Evolutionary conservation across 208 protist species (phyloP), one percentile per base, ranked within the genome.

Genomic region (Trypanosoma caninum): DNA sequence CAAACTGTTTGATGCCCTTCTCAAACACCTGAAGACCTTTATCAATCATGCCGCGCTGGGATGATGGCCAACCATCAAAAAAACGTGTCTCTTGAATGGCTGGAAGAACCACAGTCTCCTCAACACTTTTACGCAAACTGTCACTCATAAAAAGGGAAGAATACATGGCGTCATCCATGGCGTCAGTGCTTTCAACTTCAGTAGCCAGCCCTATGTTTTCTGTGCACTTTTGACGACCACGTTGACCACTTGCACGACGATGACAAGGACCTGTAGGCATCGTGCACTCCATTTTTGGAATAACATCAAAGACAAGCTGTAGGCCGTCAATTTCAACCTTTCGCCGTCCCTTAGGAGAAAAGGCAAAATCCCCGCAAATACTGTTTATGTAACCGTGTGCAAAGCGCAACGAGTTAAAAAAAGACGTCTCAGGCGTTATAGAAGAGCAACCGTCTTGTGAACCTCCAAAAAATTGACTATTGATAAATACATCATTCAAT

Each of bases 291-390:
- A 54, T 41, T 41, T 57, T 48, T 35, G 65, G 65, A 31, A 47
- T 60, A 10, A 72, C 58, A 59, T 72, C 65, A 27, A 72, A 65
- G 5, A 72, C 65, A 27, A 72, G 65, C 33, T 72, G 65, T 14
- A 72, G 11, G 7, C 65, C 65, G 42, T 72, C 57, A 40, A 72
- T 31, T 13, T 72, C 65, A 48, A 72, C 40, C 20, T 20, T 59
- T 20, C 65, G 50, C 18, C 18, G n/a, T n/a, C 65, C 65, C 13
- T 59, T 64, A 35, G 65, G 13, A 34, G 23, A 30, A 14, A 72
- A 44, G 28, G 44, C 41, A 20, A 72, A 41, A 45, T 45, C 37
- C 28, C 27, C 65, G 4, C 60, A 30, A 59, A 67, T 13, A 59
- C 50, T 59, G 33, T 67, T 67, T 35, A 59, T 33, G 31, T 59